These are phyloP conservation scores for Fusarium incarnatum DNA, from an alignment of 2,329 filamentous ascomycete species.

Conservation along the genomic window DNA sequence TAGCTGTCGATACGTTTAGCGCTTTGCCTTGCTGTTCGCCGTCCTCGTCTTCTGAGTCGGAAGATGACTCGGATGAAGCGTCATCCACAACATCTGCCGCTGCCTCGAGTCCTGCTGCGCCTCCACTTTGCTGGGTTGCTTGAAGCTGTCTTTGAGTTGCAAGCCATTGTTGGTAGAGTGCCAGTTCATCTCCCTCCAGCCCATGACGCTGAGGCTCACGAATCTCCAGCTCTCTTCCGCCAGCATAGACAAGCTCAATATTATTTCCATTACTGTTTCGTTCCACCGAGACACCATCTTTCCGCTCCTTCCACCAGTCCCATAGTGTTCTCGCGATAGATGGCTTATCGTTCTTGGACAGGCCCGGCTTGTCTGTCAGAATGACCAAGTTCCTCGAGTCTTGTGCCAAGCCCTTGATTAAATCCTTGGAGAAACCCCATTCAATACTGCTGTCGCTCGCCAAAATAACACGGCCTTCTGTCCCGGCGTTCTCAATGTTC, in stretches of 20 bases:
- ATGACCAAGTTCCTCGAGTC: conserved; percentile 87
- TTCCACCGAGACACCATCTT: conserved; percentile 71
- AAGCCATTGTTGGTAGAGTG: conserved; percentile 90
- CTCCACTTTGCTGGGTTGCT: conserved; percentile 78
- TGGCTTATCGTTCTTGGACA: conserved; percentile 54
- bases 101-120: conserved; percentile 74
- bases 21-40: conserved; percentile 91
- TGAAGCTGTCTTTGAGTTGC: conserved; percentile 89
- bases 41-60: conserved; percentile 88
- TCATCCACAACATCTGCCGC: conserved; percentile 83
- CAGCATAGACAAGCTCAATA: conserved; percentile 74
- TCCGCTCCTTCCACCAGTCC: conserved; percentile 79
- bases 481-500: conserved; percentile 54
- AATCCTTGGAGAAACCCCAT: conserved; percentile 92
- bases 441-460: conserved; percentile 91
- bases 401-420: conserved; percentile 78
- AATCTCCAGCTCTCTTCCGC: conserved; percentile 71
- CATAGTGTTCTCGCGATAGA: conserved; percentile 82
- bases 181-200: conserved; percentile 80
- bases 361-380: conserved; percentile 79
- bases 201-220: conserved; percentile 71
- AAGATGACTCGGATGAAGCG: conserved; percentile 85
- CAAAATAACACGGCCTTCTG: conserved; percentile 79
- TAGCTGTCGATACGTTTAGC: conserved; percentile 85
- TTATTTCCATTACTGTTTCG: conserved; percentile 65